Percentiles rank a stretch among this genome's conserved stretches.
These are phyloP conservation scores for Colletotrichum aenigma DNA, from an alignment of 2,329 filamentous ascomycete genomes.

Conservation along the genomic window DNA sequence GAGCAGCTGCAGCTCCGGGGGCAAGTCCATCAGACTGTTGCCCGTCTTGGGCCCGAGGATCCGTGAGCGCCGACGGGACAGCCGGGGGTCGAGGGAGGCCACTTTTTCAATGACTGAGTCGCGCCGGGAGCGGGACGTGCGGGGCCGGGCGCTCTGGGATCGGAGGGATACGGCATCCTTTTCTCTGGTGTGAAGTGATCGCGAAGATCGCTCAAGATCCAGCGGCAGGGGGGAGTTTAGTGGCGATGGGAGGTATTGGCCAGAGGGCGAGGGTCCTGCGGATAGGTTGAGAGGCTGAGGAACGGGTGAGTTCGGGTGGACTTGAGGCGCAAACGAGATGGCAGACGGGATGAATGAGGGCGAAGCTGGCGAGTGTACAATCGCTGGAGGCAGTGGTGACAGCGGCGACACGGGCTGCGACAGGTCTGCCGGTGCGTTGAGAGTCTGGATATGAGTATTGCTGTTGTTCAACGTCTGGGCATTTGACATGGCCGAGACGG, in stretches of 20 bases:
- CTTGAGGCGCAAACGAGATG: conserved; percentile 18
- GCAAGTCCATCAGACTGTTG: conserved; percentile 36
- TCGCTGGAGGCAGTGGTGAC: not conserved
- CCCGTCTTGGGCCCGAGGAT: conserved; percentile 8
- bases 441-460: not conserved
- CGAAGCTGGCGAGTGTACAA: not conserved
- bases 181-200: not conserved
- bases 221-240: conserved; percentile 13
- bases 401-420: conserved; percentile 7
- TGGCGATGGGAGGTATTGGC: conserved; percentile 9
- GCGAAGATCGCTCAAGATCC: not conserved
- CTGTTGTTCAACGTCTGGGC: conserved; percentile 1
- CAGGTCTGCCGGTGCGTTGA: not conserved
- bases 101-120: conserved; percentile 21
- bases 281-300: conserved; percentile 17
- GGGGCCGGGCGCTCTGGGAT: conserved; percentile 9
- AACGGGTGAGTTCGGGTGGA: conserved; percentile 12
- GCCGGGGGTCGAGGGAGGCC: conserved; percentile 12
- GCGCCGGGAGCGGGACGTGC: conserved; percentile 15
- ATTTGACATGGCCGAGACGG: not conserved
- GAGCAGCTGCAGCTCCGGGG: conserved; percentile 45
- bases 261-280: not conserved
- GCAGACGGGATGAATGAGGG: conserved; percentile 12
- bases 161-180: conserved; percentile 10
- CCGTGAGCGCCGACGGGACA: conserved; percentile 5